Percentiles rank a stretch among this genome's conserved stretches.
phyloP scores from a whole-genome alignment of 805 yeast species.

The Wickerhamomyces tratensis region DNA sequence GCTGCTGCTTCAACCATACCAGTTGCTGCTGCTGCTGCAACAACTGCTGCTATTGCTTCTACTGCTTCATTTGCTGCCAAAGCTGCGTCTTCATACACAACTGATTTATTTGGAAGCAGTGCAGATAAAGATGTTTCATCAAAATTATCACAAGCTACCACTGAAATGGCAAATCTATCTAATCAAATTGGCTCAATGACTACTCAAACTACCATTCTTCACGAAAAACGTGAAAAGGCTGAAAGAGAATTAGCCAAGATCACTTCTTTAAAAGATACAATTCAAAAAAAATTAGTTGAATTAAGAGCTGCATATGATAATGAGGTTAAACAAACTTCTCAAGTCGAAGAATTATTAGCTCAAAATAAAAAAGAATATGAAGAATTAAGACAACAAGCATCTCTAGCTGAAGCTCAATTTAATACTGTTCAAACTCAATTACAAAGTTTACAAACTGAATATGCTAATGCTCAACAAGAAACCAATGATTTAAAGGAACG shows the following conservation, averaged over 20 bases:
- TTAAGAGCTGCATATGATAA: slow-evolving; percentile 66
- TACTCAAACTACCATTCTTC: slow-evolving; percentile 59
- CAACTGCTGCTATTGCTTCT: slow-evolving; percentile 3
- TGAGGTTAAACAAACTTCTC: slow-evolving; percentile 68
- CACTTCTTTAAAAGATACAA: slow-evolving; percentile 55
- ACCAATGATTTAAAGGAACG: slow-evolving; percentile 60
- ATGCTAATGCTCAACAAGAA: slow-evolving; percentile 61
- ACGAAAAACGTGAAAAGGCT: slow-evolving; percentile 63
- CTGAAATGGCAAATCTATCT: slow-evolving; percentile 79
- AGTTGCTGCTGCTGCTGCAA: slow-evolving; percentile 5
- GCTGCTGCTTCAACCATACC: slow-evolving; percentile 12
- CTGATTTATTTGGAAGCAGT: slow-evolving; percentile 46
- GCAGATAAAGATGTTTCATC: slow-evolving; percentile 41
- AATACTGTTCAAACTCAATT: slow-evolving; percentile 61
- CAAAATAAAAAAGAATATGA: slow-evolving; percentile 59
- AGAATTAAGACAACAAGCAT: slow-evolving; percentile 58
- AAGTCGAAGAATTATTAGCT: slow-evolving; percentile 55
- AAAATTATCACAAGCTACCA: slow-evolving; percentile 66
- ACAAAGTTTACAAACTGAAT: slow-evolving; percentile 45
- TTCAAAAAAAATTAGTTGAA: slow-evolving; percentile 58
- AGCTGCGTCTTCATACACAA: slow-evolving; percentile 13
- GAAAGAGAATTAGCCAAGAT: slow-evolving; percentile 69
- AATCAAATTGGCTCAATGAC: slow-evolving; percentile 77
- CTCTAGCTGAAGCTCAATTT: slow-evolving; percentile 69
- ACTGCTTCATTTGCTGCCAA: slow-evolving; percentile 11